A percentile compares a stretch with the other conserved stretches of the same genome.
These are phyloP conservation scores for Globisporangium cederbergense DNA, from an alignment of 352 stramenopile genomes.

Conservation along the genomic window DNA sequence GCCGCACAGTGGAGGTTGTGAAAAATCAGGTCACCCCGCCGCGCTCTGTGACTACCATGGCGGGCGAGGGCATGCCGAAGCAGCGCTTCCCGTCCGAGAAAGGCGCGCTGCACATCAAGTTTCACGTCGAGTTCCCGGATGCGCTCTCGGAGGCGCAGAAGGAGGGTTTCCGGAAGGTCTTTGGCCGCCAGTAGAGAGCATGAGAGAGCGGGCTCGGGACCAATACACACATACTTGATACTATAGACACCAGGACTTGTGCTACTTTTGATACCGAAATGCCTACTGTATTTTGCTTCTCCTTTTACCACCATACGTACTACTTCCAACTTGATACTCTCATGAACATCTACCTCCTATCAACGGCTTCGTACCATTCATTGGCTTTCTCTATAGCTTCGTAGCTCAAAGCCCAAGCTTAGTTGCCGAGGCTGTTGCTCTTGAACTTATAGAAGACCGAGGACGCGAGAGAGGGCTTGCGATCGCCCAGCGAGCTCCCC, in stretches of 20 bases:
- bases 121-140: slow-evolving; percentile 94
- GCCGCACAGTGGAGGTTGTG: slow-evolving; percentile 84
- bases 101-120: slow-evolving; percentile 93
- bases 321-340: neutral
- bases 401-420: neutral
- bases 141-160: slow-evolving; percentile 85
- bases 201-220: neutral
- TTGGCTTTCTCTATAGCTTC: neutral
- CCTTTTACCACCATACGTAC: neutral
- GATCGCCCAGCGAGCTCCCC: slow-evolving; percentile 27
- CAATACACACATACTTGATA: neutral
- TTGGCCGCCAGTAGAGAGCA: slow-evolving; percentile 32
- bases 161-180: slow-evolving; percentile 49
- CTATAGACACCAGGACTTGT: neutral
- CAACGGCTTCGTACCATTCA: neutral
- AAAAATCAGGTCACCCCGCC: slow-evolving; percentile 90
- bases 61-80: slow-evolving; percentile 95
- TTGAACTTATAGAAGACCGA: slow-evolving; percentile 65
- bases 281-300: slow-evolving; percentile 4
- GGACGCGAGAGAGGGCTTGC: slow-evolving; percentile 47
- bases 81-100: slow-evolving; percentile 83
- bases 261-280: neutral
- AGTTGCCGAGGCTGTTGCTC: slow-evolving; percentile 22
- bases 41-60: slow-evolving; percentile 87
- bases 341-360: neutral